phyloP scores from a whole-genome alignment of 352 stramenopile species.

The Globisporangium yorkense region DNA sequence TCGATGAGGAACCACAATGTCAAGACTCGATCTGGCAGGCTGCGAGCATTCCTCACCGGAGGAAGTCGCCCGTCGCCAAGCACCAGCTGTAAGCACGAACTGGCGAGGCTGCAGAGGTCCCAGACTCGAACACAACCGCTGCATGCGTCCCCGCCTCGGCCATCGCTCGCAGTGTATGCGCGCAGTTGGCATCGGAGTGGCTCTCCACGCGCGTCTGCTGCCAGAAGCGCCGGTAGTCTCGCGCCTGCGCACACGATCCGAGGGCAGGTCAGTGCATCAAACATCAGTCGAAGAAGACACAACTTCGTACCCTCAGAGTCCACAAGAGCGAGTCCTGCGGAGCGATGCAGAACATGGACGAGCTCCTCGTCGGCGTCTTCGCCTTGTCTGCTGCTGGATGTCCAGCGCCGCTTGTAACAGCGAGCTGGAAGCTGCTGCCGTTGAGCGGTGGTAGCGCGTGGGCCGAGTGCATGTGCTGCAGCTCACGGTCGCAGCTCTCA shows the following conservation, averaged over 20 bases:
- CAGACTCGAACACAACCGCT: slow-evolving; percentile 19
- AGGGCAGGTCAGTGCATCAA: neutral
- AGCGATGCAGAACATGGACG: slow-evolving; percentile 5
- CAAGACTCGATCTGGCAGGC: neutral
- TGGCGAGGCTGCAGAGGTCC: slow-evolving; percentile 1
- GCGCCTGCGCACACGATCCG: slow-evolving; percentile 17
- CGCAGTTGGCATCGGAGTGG: slow-evolving; percentile 20
- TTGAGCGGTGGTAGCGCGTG: neutral
- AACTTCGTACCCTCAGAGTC: slow-evolving; percentile 4
- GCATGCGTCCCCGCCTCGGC: slow-evolving; percentile 9
- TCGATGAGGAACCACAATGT: neutral
- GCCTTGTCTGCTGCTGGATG: slow-evolving; percentile 3
- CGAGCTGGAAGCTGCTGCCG: neutral
- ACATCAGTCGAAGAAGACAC: neutral
- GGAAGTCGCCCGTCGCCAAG: slow-evolving; percentile 34
- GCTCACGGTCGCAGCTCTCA: slow-evolving; percentile 2
- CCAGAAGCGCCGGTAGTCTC: slow-evolving; percentile 41
- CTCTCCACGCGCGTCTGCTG: slow-evolving; percentile 26
- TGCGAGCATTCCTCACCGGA: slow-evolving; percentile 18
- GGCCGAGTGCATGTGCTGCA: slow-evolving; percentile 2
- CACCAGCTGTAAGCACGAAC: slow-evolving; percentile 18
- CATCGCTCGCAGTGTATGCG: slow-evolving; percentile 32
- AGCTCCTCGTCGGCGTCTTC: slow-evolving; percentile 10
- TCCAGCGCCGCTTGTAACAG: neutral
- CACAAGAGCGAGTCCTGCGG: slow-evolving; percentile 13